Evolutionary conservation across 768 basidiomycete genomes (phyloP), one percentile per base, ranked within the genome.

Genomic region (Xanthoconium purpureum): DNA sequence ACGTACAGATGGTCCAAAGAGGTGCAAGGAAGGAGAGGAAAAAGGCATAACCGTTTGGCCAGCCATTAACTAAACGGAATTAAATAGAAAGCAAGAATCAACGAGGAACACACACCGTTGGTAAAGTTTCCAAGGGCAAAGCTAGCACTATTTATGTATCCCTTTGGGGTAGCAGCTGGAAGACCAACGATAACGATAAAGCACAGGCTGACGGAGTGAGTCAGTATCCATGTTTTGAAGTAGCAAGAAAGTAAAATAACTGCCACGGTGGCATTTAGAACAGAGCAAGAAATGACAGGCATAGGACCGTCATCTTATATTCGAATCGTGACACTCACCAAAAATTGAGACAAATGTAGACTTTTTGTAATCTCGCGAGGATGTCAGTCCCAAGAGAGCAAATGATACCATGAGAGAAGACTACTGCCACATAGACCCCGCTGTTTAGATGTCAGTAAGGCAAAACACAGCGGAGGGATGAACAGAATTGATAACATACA

Each of bases 311-410:
- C 33, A 35, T 35, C 6, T 6, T 8, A 35, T 35, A 9, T 35
- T 12, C 15, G 12, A 54, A 47, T 15, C 6, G 10, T 54, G 37
- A 49, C 10, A 74, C 85, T 55, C 67, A 86, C 85, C 82, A 49
- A 29, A 90, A 69, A 64, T 91, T 91, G 40, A 91, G 74, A n/a
- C 81, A 60, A 20, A 90, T 81, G 61, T 87, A 91, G 10, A 87
- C 69, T n/a, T 78, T 84, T 66, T 92, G 90, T 15, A 91, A 63
- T 32, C 88, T 77, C 1, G 89, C 89, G 17, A 92, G 75, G 33
- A 85, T 50, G 10, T 75, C 67, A 3, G 89, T 89, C 15, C 82
- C 87, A 15, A 90, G 74, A 59, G 85, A 85, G 61, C 88, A 90
- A 29, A 88, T 66, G 2, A 84, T 55, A 0, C 78, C 87, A 65